Conservation (phyloP, 148 eudicot genomes). For the Talinum fruticosum region DNA sequence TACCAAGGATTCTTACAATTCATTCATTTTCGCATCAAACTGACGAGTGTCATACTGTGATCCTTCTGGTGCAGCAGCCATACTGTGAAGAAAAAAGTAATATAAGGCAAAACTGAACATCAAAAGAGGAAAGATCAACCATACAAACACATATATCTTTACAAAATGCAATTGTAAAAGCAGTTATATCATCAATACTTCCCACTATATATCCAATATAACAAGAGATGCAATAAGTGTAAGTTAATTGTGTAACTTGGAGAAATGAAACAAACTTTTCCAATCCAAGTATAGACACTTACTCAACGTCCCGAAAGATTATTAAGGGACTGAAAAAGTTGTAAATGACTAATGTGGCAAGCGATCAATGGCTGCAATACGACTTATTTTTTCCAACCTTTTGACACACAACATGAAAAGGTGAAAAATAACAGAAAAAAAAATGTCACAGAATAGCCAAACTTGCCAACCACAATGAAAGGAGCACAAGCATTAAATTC, state of each 20-base stretch:
- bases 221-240: too few relatives aligned
- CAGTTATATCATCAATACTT: neutral
- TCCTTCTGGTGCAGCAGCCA: slow-evolving; percentile 60
- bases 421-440: neutral
- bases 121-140: neutral
- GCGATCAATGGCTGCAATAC: too few relatives aligned
- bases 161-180: neutral
- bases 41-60: slow-evolving; percentile 56
- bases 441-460: slow-evolving; percentile 22
- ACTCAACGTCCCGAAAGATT: neutral
- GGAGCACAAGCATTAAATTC: slow-evolving; percentile 21
- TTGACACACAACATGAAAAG: neutral
- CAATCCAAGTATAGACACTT: neutral
- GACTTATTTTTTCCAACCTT: too few relatives aligned
- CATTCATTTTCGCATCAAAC: slow-evolving; percentile 58
- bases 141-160: neutral
- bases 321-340: too few relatives aligned
- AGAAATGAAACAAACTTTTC: too few relatives aligned
- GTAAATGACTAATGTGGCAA: too few relatives aligned
- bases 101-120: neutral
- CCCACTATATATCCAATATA: neutral
- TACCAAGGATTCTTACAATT: slow-evolving; percentile 41
- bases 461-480: slow-evolving; percentile 12
- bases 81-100: slow-evolving; percentile 26
- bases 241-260: too few relatives aligned